A percentile compares a stretch with the other conserved stretches of the same genome.
Evolutionary conservation across 1,284 basidiomycete genomes (phyloP).

Genomic region (Phaffia rhodozyma): DNA sequence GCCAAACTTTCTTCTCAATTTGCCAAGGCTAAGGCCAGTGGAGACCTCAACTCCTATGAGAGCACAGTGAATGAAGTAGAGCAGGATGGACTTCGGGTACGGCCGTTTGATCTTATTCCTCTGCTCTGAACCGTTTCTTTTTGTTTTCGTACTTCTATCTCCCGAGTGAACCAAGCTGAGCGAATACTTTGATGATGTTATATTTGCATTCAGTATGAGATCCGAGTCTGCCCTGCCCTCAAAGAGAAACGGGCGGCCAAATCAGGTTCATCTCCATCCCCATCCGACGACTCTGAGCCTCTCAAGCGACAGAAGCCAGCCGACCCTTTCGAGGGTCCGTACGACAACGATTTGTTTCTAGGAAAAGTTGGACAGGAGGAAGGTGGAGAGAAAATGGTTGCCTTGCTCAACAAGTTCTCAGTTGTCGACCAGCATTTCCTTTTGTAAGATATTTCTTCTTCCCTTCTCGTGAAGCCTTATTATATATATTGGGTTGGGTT

Average conservation of each 20-base stretch:
- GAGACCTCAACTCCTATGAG: conserved; percentile 11
- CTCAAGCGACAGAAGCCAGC: neutral
- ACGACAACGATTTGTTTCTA: conserved; percentile 10
- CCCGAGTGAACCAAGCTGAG: neutral
- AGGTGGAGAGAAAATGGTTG: conserved; percentile 17
- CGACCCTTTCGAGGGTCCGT: conserved; percentile 18
- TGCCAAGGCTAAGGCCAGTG: conserved; percentile 8
- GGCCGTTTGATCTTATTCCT: neutral
- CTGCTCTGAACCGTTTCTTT: neutral
- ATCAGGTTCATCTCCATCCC: neutral
- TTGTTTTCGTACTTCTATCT: neutral
- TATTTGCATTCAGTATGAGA: conserved; percentile 3
- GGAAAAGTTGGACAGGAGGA: conserved; percentile 17
- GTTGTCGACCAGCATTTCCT: conserved; percentile 3
- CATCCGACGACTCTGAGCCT: neutral
- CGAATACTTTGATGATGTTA: neutral
- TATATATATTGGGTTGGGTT: no score
- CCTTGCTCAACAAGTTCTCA: conserved; percentile 16
- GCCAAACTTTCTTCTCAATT: conserved; percentile 2
- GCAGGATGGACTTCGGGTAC: conserved; percentile 2
- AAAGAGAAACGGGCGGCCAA: conserved; percentile 8
- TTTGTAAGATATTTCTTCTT: no score
- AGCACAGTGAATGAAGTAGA: conserved; percentile 11
- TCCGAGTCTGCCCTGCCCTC: conserved; percentile 15
- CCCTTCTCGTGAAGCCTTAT: no score